These are phyloP conservation scores for Colletotrichum australisinense DNA, from an alignment of 2,329 filamentous ascomycete species.

Conservation along the genomic window DNA sequence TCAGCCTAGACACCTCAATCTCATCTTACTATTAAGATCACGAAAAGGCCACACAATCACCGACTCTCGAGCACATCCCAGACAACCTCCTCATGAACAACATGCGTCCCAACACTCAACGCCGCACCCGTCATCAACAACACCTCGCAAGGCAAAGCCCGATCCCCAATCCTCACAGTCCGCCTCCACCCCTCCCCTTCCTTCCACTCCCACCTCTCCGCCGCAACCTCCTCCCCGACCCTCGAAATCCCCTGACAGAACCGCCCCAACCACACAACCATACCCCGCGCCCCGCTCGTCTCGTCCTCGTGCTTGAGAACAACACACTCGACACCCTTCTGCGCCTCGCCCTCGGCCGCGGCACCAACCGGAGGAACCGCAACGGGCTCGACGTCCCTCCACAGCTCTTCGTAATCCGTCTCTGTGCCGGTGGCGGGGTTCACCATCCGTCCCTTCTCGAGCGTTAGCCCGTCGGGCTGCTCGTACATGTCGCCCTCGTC, in stretches of 20 bases:
- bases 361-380: constrained; percentile 15
- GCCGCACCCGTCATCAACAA: constrained; percentile 34
- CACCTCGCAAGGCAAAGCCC: constrained; percentile 48
- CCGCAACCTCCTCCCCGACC: constrained; percentile 52
- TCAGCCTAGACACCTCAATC: background rate
- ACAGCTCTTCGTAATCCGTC: constrained; percentile 75
- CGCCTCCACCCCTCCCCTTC: constrained; percentile 48
- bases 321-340: constrained; percentile 41
- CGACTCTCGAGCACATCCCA: constrained; percentile 50
- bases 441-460: constrained; percentile 71
- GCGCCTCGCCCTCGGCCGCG: constrained; percentile 18
- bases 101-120: constrained; percentile 35
- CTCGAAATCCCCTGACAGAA: constrained; percentile 68
- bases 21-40: too few species aligned
- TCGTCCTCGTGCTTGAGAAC: constrained; percentile 55
- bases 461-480: constrained; percentile 50
- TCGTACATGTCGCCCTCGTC: constrained; percentile 70
- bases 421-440: constrained; percentile 64
- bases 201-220: constrained; percentile 67
- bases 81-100: constrained; percentile 40
- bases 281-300: constrained; percentile 52
- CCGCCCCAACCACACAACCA: constrained; percentile 64
- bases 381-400: constrained; percentile 59
- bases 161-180: constrained; percentile 48
- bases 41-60: constrained; percentile 2